phyloP scores from a whole-genome alignment of 352 stramenopile species.

The Globisporangium solare region DNA sequence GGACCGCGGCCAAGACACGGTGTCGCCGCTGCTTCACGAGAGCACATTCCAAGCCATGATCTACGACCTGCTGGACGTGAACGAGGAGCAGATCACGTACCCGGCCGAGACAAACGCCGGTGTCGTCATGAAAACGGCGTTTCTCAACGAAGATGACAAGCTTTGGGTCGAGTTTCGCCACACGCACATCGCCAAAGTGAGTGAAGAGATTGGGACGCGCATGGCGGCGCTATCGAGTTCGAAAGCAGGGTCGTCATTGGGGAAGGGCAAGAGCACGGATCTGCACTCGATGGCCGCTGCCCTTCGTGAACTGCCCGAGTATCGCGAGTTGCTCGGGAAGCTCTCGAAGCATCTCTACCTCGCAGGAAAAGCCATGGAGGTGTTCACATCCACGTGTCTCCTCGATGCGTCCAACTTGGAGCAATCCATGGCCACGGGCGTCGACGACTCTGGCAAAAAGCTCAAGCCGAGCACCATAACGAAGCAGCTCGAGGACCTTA shows the following conservation, averaged over 20 bases:
- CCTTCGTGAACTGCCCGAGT: constrained; percentile 90
- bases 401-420: constrained; percentile 92
- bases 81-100: constrained; percentile 93
- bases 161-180: constrained; percentile 96
- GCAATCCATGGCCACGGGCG: constrained; percentile 92
- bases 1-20: constrained; percentile 91
- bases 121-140: constrained; percentile 82
- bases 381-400: constrained; percentile 85
- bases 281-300: constrained; percentile 91
- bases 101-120: constrained; percentile 82
- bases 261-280: constrained; percentile 80
- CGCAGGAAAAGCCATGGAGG: constrained; percentile 92
- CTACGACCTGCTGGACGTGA: constrained; percentile 93
- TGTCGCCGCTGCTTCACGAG: constrained; percentile 96
- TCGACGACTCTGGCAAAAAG: constrained; percentile 90
- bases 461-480: constrained; percentile 82
- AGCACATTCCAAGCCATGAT: constrained; percentile 98
- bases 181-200: constrained; percentile 93
- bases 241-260: constrained; percentile 74
- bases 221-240: constrained; percentile 75
- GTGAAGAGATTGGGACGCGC: constrained; percentile 70
- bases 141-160: constrained; percentile 96
- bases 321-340: constrained; percentile 93
- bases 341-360: constrained; percentile 94
- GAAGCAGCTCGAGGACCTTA: constrained; percentile 86